Conservation (phyloP, 495 filamentous ascomycete species). For the Astrocystis sublimbata region DNA sequence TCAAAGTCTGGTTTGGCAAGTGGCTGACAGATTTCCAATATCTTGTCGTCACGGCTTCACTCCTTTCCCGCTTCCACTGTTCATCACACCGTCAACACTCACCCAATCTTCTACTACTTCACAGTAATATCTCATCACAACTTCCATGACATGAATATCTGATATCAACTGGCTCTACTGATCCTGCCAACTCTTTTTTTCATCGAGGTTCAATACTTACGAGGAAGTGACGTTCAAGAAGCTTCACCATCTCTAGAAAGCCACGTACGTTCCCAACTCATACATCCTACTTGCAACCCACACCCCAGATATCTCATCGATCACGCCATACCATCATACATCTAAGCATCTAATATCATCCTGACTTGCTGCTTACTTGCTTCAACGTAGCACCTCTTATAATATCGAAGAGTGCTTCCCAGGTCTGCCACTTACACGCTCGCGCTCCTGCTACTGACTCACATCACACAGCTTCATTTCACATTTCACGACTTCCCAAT, state of each 20-base stretch:
- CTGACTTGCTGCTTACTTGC: neutral
- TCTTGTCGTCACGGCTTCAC: too few relatives aligned
- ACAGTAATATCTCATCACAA: neutral
- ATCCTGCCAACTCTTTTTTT: neutral
- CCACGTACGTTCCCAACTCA: neutral
- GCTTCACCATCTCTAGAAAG: neutral
- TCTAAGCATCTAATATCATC: neutral
- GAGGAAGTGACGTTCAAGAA: neutral
- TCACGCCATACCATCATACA: neutral
- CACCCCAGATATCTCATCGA: neutral
- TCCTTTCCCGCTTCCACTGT: too few relatives aligned
- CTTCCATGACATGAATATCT: neutral
- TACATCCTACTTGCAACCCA: neutral
- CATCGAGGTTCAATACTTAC: neutral
- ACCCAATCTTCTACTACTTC: neutral
- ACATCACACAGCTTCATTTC: neutral
- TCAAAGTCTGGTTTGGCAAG: too few relatives aligned
- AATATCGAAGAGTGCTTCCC: neutral
- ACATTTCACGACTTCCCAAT: neutral
- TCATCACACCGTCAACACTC: neutral
- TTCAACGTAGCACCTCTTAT: neutral
- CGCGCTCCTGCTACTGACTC: neutral
- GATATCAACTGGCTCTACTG: neutral
- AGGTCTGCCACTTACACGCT: neutral
- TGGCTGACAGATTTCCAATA: too few relatives aligned